These are phyloP conservation scores for Dorcoceras hygrometricum DNA, from an alignment of 257 asterid genomes.

Conservation along the genomic window DNA sequence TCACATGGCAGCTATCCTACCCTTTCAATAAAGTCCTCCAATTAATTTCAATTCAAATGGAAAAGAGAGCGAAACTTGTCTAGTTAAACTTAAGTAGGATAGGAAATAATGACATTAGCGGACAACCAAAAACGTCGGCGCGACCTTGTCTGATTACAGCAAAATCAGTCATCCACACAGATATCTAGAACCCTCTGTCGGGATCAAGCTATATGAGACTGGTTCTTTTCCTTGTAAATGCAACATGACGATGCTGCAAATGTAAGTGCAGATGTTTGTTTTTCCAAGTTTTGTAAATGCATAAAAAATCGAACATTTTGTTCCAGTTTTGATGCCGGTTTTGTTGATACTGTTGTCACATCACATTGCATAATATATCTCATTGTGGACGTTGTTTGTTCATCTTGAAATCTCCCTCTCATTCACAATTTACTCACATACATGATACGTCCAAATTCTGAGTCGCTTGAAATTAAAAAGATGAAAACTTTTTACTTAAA, in stretches of 20 bases:
- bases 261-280: conserved; percentile 35
- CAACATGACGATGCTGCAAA: conserved; percentile 41
- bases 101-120: no score
- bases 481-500: conserved; percentile 21
- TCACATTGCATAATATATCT: conserved; percentile 18
- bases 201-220: background rate
- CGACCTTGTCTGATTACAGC: conserved; percentile 41
- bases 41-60: background rate
- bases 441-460: conserved; percentile 6
- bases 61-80: no score
- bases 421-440: conserved; percentile 16
- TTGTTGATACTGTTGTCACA: background rate
- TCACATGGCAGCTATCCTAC: no score
- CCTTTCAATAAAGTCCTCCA: background rate
- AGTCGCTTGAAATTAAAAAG: conserved; percentile 8
- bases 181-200: no score
- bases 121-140: conserved; percentile 31
- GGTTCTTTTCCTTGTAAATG: conserved; percentile 25
- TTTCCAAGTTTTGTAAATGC: conserved; percentile 11
- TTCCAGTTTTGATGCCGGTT: conserved; percentile 30
- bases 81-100: no score
- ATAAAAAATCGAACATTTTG: conserved; percentile 18
- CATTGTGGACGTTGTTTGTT: conserved; percentile 35
- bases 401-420: conserved; percentile 34
- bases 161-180: conserved; percentile 34